Conservation (phyloP, 768 basidiomycete genomes). For the Favolaschia claudopus region DNA sequence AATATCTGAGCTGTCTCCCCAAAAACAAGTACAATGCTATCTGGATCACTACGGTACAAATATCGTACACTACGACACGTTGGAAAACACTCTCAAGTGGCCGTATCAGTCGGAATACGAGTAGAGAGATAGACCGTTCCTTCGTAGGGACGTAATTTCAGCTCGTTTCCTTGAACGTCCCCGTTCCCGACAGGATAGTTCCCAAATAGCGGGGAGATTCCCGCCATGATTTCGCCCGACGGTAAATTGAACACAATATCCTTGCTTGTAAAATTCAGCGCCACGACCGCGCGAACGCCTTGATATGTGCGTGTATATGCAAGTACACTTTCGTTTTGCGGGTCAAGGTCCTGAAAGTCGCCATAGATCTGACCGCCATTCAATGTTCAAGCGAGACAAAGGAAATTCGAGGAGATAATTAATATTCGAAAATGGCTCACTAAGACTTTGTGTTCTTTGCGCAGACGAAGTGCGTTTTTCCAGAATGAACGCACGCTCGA, state of each 20-base stretch:
- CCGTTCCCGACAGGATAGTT: constrained; percentile 35
- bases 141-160: constrained; percentile 41
- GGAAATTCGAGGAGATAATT: background rate
- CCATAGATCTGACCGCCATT: constrained; percentile 59
- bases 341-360: constrained; percentile 58
- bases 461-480: constrained; percentile 58
- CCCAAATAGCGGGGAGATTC: constrained; percentile 34
- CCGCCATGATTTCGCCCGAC: constrained; percentile 5
- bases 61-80: too few species aligned
- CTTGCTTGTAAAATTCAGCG: constrained; percentile 55
- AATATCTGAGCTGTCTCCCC: constrained; percentile 27
- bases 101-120: too few species aligned
- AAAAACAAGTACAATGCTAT: too few species aligned
- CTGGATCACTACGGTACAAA: too few species aligned
- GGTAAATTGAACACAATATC: constrained; percentile 28
- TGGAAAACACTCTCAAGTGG: too few species aligned
- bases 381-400: background rate
- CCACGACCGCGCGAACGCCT: constrained; percentile 44
- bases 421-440: too few species aligned
- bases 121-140: constrained; percentile 38
- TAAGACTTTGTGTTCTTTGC: constrained; percentile 62
- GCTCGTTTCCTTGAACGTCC: background rate
- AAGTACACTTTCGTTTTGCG: constrained; percentile 57
- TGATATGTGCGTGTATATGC: constrained; percentile 57
- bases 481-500: constrained; percentile 69